Percentiles rank a stretch among this genome's conserved stretches.
phyloP scores from a whole-genome alignment of 495 filamentous ascomycete species.

The Aspergillus carlsbadensis region DNA sequence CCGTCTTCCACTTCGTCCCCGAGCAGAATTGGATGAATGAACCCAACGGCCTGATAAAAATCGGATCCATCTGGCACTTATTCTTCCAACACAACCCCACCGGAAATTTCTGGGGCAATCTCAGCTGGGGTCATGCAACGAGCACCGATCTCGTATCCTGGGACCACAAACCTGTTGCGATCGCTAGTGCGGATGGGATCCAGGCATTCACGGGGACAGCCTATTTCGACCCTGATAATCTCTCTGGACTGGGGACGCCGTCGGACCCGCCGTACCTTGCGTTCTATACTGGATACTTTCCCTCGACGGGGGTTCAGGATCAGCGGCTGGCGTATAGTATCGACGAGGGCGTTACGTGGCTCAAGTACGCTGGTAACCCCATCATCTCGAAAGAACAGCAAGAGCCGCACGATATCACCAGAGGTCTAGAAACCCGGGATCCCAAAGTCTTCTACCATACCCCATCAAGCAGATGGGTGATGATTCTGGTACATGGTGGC shows the following conservation, averaged over 20 bases:
- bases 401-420: conserved; percentile 5
- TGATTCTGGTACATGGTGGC: conserved; percentile 10
- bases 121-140: conserved; percentile 15
- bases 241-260: conserved; percentile 5
- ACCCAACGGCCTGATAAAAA: conserved; percentile 11
- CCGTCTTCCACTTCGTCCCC: conserved; percentile 7
- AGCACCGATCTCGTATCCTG: conserved; percentile 8
- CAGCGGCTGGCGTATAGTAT: conserved; percentile 12
- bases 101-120: conserved; percentile 14
- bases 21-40: conserved; percentile 17
- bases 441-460: conserved; percentile 15
- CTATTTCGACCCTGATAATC: conserved; percentile 5
- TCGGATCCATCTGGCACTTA: conserved; percentile 8
- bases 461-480: conserved; percentile 4
- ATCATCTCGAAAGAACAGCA: conserved; percentile 3
- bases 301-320: conserved; percentile 6
- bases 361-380: neutral
- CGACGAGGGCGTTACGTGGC: conserved; percentile 4
- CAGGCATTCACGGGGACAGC: conserved; percentile 6
- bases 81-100: conserved; percentile 17
- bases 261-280: conserved; percentile 5
- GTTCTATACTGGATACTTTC: conserved; percentile 6
- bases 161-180: conserved; percentile 7
- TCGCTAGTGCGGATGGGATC: conserved; percentile 2
- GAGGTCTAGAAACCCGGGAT: conserved; percentile 9